phyloP scores from a whole-genome alignment of 371 early-diverging fungal genomes.

The Mortierella sp. region DNA sequence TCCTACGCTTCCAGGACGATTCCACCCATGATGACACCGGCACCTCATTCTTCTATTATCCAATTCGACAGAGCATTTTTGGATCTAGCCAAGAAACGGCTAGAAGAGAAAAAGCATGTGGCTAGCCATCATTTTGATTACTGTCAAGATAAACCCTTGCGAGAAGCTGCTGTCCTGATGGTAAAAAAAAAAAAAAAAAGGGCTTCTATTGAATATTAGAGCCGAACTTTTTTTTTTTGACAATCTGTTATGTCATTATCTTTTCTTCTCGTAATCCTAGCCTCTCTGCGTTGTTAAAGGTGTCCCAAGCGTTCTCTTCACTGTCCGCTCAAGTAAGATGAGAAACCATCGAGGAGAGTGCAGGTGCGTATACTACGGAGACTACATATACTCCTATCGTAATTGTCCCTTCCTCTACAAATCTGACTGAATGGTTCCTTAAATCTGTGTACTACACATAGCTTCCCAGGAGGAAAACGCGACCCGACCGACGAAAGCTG shows the following conservation, averaged over 20 bases:
- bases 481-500: constrained; percentile 68
- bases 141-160: constrained; percentile 43
- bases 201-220: neutral
- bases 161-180: constrained; percentile 51
- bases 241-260: no score
- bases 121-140: constrained; percentile 47
- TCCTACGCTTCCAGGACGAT: constrained; percentile 33
- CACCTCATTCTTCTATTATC: constrained; percentile 7
- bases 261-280: no score
- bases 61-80: constrained; percentile 34
- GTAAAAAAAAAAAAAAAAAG: constrained; percentile 15
- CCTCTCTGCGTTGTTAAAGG: constrained; percentile 77
- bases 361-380: constrained; percentile 56
- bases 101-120: constrained; percentile 16
- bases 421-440: neutral
- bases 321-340: constrained; percentile 77
- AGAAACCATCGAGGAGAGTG: constrained; percentile 85
- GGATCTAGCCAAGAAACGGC: constrained; percentile 27
- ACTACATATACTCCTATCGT: neutral
- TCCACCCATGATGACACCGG: constrained; percentile 28
- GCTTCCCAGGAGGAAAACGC: constrained; percentile 84
- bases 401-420: neutral
- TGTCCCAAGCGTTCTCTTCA: constrained; percentile 82
- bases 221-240: no score
- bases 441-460: neutral